Evolutionary conservation across 352 stramenopile genomes (phyloP), one percentile per base, ranked within the genome.

Genomic region (Phytophthora multivora): DNA sequence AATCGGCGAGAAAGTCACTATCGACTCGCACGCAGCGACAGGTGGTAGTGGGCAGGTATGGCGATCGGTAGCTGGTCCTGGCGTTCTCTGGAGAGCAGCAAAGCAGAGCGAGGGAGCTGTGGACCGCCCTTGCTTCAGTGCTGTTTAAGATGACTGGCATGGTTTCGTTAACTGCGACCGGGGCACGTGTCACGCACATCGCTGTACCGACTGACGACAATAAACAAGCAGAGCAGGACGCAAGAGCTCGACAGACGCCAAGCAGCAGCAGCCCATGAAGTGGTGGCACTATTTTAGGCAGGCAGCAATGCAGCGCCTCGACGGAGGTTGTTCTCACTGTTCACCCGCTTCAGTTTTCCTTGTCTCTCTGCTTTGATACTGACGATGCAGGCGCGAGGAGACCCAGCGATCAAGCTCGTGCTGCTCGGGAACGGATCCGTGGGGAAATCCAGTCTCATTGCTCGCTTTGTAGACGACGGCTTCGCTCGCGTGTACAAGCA

Each of bases 401-500:
- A 90, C 55, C 56, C 76, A n/a, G 71, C 68, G 16, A 89, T 90
- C 66, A 96, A 96, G 63, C 66, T 97, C 26, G 79, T 96, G 49
- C 50, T 97, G 50, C 66, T 96, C 50, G 83, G 87, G 19, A 95
- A 97, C 51, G 89, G 83, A 10, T 94, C 77, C 9, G 87, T 96
- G n/a, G 84, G 87, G 26, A 96, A 96, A 61, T 89, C 79, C 5
- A 94, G 79, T 51, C 76, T 97, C 50, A 93, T 95, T 51, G 76
- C 79, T 35, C 82, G 86, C 15, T 97, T 96, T 43, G 75, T 93
- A 4, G 78, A 87, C 40, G 80, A 92, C 55, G 86, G 86, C 42
- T 96, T 95, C 63, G 75, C 72, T 46, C 80, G 71, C 36, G 72
- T 90, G 59, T 97, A 97, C 77, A 93, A 91, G 55, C 87, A 96